phyloP scores from a whole-genome alignment of 306 rosid species.

The Cucurbita ficifolia region DNA sequence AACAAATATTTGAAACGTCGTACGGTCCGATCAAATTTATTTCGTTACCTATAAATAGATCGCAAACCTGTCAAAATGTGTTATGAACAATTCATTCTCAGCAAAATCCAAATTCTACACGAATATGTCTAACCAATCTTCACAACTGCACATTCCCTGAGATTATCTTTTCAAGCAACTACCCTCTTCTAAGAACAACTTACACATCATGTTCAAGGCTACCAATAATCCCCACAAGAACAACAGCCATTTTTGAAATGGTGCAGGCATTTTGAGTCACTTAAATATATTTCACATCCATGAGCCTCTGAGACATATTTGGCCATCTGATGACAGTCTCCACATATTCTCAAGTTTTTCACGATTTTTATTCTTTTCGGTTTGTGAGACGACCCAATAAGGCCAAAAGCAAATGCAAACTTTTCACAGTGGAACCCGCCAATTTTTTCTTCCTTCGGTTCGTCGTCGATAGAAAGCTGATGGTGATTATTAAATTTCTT shows the following conservation, averaged over 20 bases:
- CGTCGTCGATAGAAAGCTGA: constrained; percentile 58
- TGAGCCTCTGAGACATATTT: constrained; percentile 52
- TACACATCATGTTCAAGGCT: constrained; percentile 2
- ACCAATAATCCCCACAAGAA: constrained; percentile 93
- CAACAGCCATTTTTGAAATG: constrained; percentile 70
- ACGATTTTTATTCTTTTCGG: constrained; percentile 45
- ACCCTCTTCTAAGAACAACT: background rate
- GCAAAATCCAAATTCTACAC: background rate
- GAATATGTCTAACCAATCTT: background rate
- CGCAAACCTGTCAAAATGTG: background rate
- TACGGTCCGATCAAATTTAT: background rate
- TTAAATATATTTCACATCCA: constrained; percentile 63
- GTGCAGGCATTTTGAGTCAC: constrained; percentile 55
- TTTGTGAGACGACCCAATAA: constrained; percentile 27
- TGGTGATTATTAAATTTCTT: constrained; percentile 23
- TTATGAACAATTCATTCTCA: background rate
- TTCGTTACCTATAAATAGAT: background rate
- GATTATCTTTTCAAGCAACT: background rate
- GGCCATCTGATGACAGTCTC: constrained; percentile 67
- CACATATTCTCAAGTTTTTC: constrained; percentile 68
- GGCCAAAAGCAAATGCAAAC: constrained; percentile 63
- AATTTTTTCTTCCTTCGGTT: constrained; percentile 36
- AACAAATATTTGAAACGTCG: background rate
- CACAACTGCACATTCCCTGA: background rate
- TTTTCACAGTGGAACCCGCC: constrained; percentile 62